Base-by-base conservation (phyloP, 2,329 filamentous ascomycete species). In the Pseudogymnoascus sp. region DNA sequence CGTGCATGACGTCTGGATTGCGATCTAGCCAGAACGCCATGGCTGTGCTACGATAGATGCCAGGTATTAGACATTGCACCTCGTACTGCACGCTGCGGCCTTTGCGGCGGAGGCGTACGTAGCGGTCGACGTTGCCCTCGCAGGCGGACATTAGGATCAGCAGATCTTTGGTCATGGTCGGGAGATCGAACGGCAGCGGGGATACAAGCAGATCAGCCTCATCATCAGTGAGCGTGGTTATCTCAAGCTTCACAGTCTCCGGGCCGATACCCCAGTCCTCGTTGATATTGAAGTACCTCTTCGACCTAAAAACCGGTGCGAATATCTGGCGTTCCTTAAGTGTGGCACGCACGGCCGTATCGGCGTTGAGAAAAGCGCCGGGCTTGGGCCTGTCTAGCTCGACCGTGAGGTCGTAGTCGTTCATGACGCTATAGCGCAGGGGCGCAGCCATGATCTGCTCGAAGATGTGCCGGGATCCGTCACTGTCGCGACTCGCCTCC, bases 41-140 rank as follows among this genome's bases (percentile, higher is more conserved):
- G 50, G 72, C 61, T 6, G 72, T 65, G 62, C 73, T 68, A 62
- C 74, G 70, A 61, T 77, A 76, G 16, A 77, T 74, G 12, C 76
- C 76, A 1, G 69, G 71, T 1, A 75, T 46, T 5, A 75, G 63
- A 40, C 70, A 73, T 7, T 25, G 10, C 1, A 66, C 6, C 63
- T 78, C 75, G 5, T 64, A 28, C 6, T 59, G 1, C 2, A 75
- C 40, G 40, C 40, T 21, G 40, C 40, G 40, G 40, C 16, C 40
- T 42, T 42, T 21, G 40, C 34, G 67, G 14, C 70, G 67, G 0
- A 80, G 69, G 0, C 76, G 72, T 0, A 62, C 21, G 42, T 78
- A 79, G 2, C 76, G 73, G 50, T 79, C 76, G 5, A 78, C 64
- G 18, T 79, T 71, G 1, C 77, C 76, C 0, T 70, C 64, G 21